Percentiles rank a stretch among this genome's conserved stretches.
Conservation (phyloP, 176 grass and related monocot species). For the Musa schizocarpa region DNA sequence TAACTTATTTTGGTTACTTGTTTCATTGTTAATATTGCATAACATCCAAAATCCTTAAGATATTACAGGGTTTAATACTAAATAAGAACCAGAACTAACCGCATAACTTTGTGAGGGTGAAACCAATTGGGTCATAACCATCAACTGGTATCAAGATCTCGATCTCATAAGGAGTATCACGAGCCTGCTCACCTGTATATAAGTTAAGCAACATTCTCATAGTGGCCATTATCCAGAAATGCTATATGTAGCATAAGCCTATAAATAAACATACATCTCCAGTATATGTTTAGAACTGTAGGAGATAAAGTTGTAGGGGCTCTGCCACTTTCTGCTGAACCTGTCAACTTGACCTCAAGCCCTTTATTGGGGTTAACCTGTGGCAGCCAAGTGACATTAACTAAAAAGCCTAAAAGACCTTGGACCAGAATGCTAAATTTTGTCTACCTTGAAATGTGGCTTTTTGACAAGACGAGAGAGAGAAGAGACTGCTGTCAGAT, state of each 20-base stretch:
- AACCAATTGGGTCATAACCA: conserved; percentile 79
- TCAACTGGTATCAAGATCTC: conserved; percentile 57
- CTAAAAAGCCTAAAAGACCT: background rate
- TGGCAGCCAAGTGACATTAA: conserved; percentile 9
- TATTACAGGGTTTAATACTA: background rate
- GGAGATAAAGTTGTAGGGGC: conserved; percentile 79
- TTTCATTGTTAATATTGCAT: background rate
- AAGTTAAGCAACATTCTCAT: conserved; percentile 8
- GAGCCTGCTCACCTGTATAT: conserved; percentile 60
- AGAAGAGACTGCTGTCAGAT: conserved; percentile 66
- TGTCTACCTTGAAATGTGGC: conserved; percentile 58
- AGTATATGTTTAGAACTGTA: conserved; percentile 62
- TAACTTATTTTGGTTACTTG: background rate
- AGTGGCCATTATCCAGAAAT: conserved; percentile 12
- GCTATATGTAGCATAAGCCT: conserved; percentile 3
- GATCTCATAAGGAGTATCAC: conserved; percentile 54
- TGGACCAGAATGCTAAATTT: background rate
- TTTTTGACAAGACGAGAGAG: conserved; percentile 54
- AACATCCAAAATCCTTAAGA: background rate
- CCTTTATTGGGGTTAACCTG: conserved; percentile 76
- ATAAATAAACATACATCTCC: conserved; percentile 64
- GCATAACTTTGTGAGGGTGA: conserved; percentile 72
- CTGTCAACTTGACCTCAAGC: conserved; percentile 47
- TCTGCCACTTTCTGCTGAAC: conserved; percentile 47
- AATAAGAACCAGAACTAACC: conserved; percentile 53